These are phyloP conservation scores for Cryptosporidium parvum DNA, from an alignment of 169 alveolate genomes.

Conservation along the genomic window DNA sequence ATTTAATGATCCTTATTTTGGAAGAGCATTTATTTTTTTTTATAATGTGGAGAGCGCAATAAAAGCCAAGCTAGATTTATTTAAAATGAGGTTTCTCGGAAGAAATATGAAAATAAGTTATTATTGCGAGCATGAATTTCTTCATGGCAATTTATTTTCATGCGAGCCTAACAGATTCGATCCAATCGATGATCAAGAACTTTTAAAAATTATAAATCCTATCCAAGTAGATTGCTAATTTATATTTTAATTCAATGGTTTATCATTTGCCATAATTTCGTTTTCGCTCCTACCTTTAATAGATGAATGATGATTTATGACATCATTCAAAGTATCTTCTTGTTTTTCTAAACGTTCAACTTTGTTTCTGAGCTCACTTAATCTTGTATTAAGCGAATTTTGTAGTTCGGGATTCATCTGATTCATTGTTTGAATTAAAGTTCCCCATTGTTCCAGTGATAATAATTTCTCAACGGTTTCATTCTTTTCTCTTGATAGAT, in stretches of 20 bases:
- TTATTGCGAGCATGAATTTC: conserved; percentile 39
- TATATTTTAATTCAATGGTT: neutral
- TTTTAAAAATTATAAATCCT: neutral
- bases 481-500: conserved; percentile 43
- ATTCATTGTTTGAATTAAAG: conserved; percentile 42
- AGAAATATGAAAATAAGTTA: conserved; percentile 34
- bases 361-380: conserved; percentile 27
- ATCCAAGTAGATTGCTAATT: neutral
- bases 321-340: conserved; percentile 21
- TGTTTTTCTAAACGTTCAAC: conserved; percentile 34
- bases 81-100: conserved; percentile 60
- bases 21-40: conserved; percentile 45
- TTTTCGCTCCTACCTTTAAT: neutral
- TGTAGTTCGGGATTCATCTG: conserved; percentile 57
- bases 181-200: conserved; percentile 20
- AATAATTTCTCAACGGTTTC: conserved; percentile 58
- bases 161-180: conserved; percentile 5
- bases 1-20: neutral
- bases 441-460: conserved; percentile 64
- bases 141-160: neutral
- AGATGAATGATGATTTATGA: conserved; percentile 3
- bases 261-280: neutral
- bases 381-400: conserved; percentile 27
- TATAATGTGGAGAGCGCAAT: conserved; percentile 44
- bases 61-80: conserved; percentile 38